Evolutionary conservation across 139 green algal species (phyloP), one percentile per base, ranked within the genome.

Genomic region (Gonium pectorale): DNA sequence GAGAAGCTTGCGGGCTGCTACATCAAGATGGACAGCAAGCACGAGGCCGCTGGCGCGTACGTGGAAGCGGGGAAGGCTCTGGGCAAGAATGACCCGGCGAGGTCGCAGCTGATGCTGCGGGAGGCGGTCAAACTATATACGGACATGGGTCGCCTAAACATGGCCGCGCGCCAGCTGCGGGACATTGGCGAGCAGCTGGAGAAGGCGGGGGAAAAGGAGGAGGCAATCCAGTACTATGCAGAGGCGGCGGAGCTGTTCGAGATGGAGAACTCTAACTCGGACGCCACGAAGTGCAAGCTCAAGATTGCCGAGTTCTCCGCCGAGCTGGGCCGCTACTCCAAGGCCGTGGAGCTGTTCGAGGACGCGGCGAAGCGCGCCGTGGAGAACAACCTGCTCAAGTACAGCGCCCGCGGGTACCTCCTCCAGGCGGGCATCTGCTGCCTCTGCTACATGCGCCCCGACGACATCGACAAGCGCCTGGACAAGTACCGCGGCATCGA

Each of bases 341-440:
- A 81, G 79, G 85, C 88, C 5, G 85, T 88, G 40, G 80, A 89
- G 40, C 80, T 92, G 27, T 92, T 86, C 73, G 88, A 92, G 80
- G 88, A 90, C 15, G 85, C 85, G 3, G 84, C 81, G 2, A 69
- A 56, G 38, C 71, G 72, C 2, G 88, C 88, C 21, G 88, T 97
- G 64, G 95, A 98, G 62, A 99, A 98, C 93, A 98, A 99, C 92
- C 93, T 99, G 71, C 94, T 99, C 35, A 96, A 96, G 87, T 99
- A 95, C 92, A 95, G 67, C 46, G 95, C 94, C 11, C 97, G 98
- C 80, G 94, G 94, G 52, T 96, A 99, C 92, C 91, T 99, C 59
- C 91, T 99, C 41, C 94, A 96, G 73, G 95, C 97, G 1, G 97
- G 96, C 64, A 93, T 99, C 80, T 99, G 97, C 92, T 87, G 86